Evolutionary conservation across 192 early-diverging fungal genomes (phyloP).

Genomic region (Entomortierella chlamydospora): DNA sequence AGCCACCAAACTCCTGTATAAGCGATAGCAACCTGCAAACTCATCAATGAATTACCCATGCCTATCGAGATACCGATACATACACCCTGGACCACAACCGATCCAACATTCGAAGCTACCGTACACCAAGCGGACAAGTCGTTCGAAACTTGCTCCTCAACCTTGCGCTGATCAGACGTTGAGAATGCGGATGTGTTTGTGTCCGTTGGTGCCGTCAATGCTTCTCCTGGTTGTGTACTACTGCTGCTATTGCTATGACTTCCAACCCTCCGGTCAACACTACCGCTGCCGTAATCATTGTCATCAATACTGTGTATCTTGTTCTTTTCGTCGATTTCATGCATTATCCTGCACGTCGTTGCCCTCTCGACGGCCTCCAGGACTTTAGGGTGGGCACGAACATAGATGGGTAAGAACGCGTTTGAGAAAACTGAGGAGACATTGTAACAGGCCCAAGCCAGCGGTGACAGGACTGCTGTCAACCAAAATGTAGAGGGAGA

Average conservation of each 20-base stretch:
- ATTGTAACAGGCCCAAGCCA: constrained; percentile 58
- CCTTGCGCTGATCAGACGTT: constrained; percentile 23
- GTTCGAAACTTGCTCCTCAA: constrained; percentile 52
- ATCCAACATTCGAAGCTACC: constrained; percentile 33
- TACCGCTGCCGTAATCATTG: background rate
- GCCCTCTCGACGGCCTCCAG: constrained; percentile 30
- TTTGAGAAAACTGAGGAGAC: constrained; percentile 62
- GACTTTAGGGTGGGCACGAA: constrained; percentile 54
- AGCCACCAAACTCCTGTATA: constrained; percentile 65
- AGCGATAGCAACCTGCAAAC: constrained; percentile 53
- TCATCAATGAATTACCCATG: constrained; percentile 41
- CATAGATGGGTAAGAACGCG: constrained; percentile 62
- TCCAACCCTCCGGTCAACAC: background rate
- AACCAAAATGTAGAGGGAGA: constrained; percentile 26
- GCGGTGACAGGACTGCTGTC: constrained; percentile 18
- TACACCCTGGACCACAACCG: constrained; percentile 17
- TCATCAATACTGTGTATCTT: background rate
- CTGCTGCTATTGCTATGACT: background rate
- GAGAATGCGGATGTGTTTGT: background rate
- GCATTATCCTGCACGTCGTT: background rate
- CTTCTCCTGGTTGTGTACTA: background rate
- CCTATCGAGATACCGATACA: constrained; percentile 52
- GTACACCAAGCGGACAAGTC: constrained; percentile 56
- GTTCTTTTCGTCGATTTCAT: constrained; percentile 23
- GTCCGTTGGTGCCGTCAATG: background rate